Percentiles rank a stretch among this genome's conserved stretches.
Evolutionary conservation across 768 basidiomycete species (phyloP).

Genomic region (Daedaleopsis nitida): DNA sequence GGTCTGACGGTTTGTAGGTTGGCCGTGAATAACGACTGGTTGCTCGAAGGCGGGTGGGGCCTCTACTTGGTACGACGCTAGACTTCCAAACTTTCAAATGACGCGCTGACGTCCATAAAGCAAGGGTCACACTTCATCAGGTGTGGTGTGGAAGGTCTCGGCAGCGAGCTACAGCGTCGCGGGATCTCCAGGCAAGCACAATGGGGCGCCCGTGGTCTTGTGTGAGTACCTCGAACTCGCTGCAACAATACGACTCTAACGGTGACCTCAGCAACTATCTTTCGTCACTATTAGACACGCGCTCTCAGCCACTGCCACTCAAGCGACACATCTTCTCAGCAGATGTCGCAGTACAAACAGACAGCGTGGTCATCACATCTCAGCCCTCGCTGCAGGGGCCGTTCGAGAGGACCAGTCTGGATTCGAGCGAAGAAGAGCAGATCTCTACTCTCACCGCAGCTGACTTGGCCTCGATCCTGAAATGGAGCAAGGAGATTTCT

Average conservation of each 20-base stretch:
- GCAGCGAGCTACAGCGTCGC: conserved; percentile 65
- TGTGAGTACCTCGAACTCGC: conserved; percentile 43
- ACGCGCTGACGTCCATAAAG: conserved; percentile 33
- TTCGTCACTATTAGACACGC: conserved; percentile 45
- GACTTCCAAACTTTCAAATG: not conserved
- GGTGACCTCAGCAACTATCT: conserved; percentile 47
- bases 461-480: conserved; percentile 68
- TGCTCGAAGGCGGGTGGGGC: conserved; percentile 71
- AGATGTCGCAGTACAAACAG: conserved; percentile 68
- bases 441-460: conserved; percentile 55
- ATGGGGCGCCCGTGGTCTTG: conserved; percentile 75
- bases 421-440: conserved; percentile 53
- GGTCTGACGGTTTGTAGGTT: conserved; percentile 39
- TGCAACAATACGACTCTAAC: not conserved
- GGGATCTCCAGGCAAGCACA: conserved; percentile 67
- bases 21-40: conserved; percentile 68
- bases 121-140: conserved; percentile 73
- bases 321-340: conserved; percentile 59
- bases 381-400: conserved; percentile 30
- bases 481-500: conserved; percentile 76
- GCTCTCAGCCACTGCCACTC: conserved; percentile 44
- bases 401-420: conserved; percentile 36
- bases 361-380: conserved; percentile 36
- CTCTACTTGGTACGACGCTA: conserved; percentile 53
- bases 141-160: conserved; percentile 65